Evolutionary conservation across 169 alveolate genomes (phyloP).

Genomic region (Ichthyophthirius multifiliis): DNA sequence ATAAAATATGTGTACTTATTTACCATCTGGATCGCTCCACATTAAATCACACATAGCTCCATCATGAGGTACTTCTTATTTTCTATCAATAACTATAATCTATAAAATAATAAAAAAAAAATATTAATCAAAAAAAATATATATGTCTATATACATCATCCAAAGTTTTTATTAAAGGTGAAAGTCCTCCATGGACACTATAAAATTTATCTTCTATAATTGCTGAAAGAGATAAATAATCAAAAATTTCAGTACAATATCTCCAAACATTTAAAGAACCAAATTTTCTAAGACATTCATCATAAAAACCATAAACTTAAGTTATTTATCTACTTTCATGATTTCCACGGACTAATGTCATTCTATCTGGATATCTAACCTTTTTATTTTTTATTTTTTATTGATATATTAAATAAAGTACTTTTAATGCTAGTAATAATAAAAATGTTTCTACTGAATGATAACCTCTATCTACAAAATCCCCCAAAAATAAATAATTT

Average conservation of each 20-base stretch:
- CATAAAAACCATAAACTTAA: conserved; percentile 99
- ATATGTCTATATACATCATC: conserved; percentile 90
- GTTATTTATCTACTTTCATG: conserved; percentile 92
- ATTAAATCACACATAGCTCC: conserved; percentile 99
- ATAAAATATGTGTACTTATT: neutral
- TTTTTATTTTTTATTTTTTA: neutral
- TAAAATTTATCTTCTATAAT: conserved; percentile 95
- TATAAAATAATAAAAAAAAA: neutral
- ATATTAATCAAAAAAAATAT: neutral
- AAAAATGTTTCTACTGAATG: conserved; percentile 98
- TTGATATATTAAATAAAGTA: neutral
- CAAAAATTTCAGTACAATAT: conserved; percentile 98
- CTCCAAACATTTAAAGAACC: conserved; percentile 99
- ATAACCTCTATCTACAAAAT: conserved; percentile 99
- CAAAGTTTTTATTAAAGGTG: conserved; percentile 93
- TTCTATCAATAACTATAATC: conserved; percentile 93
- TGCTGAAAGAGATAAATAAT: conserved; percentile 97
- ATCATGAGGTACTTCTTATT: conserved; percentile 99
- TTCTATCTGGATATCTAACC: conserved; percentile 96
- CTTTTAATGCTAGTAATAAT: conserved; percentile 94
- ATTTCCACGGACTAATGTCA: conserved; percentile 97
- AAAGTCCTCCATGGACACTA: conserved; percentile 99
- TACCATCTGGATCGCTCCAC: conserved; percentile 99
- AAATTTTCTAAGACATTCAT: conserved; percentile 98
- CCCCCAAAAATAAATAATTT: conserved; percentile 98